Evolutionary conservation across 352 stramenopile species (phyloP), one percentile per base, ranked within the genome.

Genomic region (Thalassiosira livingstoniorum): DNA sequence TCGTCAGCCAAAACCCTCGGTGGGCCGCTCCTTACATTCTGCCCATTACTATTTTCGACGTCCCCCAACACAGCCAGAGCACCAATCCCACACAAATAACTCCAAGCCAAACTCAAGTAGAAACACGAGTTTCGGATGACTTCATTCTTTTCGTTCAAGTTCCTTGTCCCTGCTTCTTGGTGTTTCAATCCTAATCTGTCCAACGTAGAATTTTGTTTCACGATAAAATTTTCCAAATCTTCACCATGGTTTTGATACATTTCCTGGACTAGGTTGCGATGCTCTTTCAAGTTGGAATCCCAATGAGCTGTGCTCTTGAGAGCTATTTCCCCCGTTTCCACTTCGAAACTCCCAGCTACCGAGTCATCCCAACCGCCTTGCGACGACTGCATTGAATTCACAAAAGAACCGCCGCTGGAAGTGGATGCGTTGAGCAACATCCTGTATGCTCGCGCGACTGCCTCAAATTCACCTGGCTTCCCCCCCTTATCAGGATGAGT

Each of bases 61-160:
- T 68, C 37, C 13, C 51, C 60, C 69, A 47, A 77, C 32, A 74
- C 55, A n/a, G 68, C 54, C 32, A 91, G 42, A 25, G 82, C 85
- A 7, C 80, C 85, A 68, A 91, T 91, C 0, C 85, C 85, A 75
- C 55, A 64, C 25, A 91, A 45, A 74, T 91, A 91, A 54, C 78
- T 87, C 13, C 55, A 75, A 25, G 85, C 79, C 27, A 91, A 53
- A 43, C 75, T 87, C 7, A 91, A 71, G 60, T 91, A 91, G 51
- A 91, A 91, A 55, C 85, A 91, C 51, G 82, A 87, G 74, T 91
- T 91, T 18, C 51, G 45, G 31, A 90, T 88, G 10, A 76, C 31
- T 70, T 88, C 72, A 70, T 86, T 76, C 18, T 69, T 75, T 72
- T 90, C 84, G 45, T 90, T 90, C 29, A 53, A 31, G 63, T 76